Base-by-base conservation (phyloP, 805 yeast genomes). In the Candida stauntonica region DNA sequence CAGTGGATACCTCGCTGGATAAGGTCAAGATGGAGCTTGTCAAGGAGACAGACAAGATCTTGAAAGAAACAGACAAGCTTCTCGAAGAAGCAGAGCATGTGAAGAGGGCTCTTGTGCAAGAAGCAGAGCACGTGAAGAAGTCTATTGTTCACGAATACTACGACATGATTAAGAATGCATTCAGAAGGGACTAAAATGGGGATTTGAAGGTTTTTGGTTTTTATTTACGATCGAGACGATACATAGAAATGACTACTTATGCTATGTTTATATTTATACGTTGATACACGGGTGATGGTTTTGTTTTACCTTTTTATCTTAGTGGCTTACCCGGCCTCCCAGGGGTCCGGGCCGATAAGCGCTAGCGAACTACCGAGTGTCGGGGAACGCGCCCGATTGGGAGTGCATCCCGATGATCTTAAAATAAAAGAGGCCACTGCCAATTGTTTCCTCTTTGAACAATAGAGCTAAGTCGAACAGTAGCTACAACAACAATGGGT, bases 21-120 rank as follows among this genome's bases (percentile, higher is more conserved):
- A 61, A 65, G 20, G 68, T 77, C 3, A 74, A 81, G 37, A 61
- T 80, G 0, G 69, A 68, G 12, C 33, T 50, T 20, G 36, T 39
- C 5, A 39, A 41, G n/a, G 66, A 62, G 38, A 63, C 64, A 11
- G 48, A 42, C 5, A 33, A 36, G 15, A 46, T 54, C 18, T 28
- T 26, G 56, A 53, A 43, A 16, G 65, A 62, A 38, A 64, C 63
- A 19, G 46, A 42, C 7, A 29, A 36, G 8, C 47, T 53, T 15
- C 27, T 33, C 1, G 45, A 35, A 16, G 41, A 40, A 16, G 37
- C 43, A 12, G 42, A 38, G 6, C 31, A 29, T 6, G 64, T 83
- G 28, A 68, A 66, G 38, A 47, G 54, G 27, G 78, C 58, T 4
- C 29, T 48, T n/a, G 27, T 34, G 2, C 31, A 37, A 9, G 64